phyloP scores from a whole-genome alignment of 768 basidiomycete species.

The Lactarius evosmus region DNA sequence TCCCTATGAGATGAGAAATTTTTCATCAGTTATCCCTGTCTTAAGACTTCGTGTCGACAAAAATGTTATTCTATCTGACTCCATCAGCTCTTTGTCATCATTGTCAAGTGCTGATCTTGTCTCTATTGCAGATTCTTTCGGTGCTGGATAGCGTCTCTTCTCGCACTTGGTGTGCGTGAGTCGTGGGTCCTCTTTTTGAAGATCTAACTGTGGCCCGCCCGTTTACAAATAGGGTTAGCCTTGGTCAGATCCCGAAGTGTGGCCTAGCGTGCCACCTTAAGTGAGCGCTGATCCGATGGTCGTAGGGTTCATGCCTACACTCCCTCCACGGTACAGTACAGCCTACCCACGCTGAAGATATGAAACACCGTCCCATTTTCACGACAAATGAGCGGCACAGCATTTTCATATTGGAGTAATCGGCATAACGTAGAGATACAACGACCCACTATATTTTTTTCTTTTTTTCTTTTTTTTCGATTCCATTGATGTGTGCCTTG shows the following conservation, averaged over 20 bases:
- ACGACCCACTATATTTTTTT: no score
- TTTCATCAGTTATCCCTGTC: conserved; percentile 28
- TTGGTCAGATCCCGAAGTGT: no score
- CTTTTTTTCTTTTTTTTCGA: no score
- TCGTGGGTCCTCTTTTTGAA: background rate
- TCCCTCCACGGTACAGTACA: no score
- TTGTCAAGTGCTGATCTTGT: background rate
- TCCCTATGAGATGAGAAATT: conserved; percentile 18
- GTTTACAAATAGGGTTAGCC: background rate
- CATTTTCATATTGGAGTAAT: background rate
- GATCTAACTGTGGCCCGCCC: background rate
- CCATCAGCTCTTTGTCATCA: background rate
- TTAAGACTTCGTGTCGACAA: conserved; percentile 25
- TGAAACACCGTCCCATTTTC: no score
- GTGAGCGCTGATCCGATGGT: background rate
- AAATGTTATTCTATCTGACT: conserved; percentile 1
- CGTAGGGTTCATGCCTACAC: background rate
- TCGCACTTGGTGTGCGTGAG: background rate
- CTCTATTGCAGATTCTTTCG: background rate
- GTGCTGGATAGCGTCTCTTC: background rate
- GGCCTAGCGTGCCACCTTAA: no score
- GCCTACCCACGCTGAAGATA: background rate
- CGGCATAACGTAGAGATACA: no score
- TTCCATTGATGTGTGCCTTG: no score
- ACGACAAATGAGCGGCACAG: background rate